Conservation (phyloP, 2,329 filamentous ascomycete genomes). For the Phaeophleospora eucalypticola region DNA sequence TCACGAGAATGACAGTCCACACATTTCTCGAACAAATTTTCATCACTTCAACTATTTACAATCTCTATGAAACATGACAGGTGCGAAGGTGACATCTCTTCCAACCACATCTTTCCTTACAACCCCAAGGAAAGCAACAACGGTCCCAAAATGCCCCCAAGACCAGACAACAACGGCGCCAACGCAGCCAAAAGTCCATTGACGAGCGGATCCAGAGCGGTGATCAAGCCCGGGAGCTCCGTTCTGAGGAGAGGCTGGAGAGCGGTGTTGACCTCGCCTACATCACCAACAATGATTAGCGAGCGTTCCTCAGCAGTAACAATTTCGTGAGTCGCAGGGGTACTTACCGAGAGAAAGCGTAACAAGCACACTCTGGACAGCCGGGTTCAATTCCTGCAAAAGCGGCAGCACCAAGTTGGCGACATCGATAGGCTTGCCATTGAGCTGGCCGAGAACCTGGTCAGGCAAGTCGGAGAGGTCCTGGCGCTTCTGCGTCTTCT, state of each 20-base stretch:
- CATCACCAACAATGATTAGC: too few relatives aligned
- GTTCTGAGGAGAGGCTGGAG: constrained; percentile 11
- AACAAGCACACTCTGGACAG: constrained; percentile 9
- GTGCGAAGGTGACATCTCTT: too few relatives aligned
- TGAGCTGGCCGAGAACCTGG: constrained; percentile 11
- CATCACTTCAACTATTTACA: too few relatives aligned
- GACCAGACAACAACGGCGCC: too few relatives aligned
- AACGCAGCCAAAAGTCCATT: constrained; percentile 6
- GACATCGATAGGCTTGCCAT: constrained; percentile 10
- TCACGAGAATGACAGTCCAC: too few relatives aligned
- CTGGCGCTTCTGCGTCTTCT: constrained; percentile 3
- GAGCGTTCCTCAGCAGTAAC: constrained; percentile 6
- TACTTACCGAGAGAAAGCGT: constrained; percentile 6
- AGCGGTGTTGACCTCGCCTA: constrained; percentile 6
- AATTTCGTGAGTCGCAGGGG: background rate
- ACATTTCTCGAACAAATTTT: too few relatives aligned
- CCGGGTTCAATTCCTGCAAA: constrained; percentile 10
- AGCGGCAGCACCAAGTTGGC: constrained; percentile 8
- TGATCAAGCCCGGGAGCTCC: constrained; percentile 8
- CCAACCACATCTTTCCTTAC: too few relatives aligned
- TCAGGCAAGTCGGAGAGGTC: constrained; percentile 2
- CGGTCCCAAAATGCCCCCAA: too few relatives aligned
- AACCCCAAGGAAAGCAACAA: too few relatives aligned
- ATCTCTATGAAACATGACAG: too few relatives aligned
- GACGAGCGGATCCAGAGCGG: constrained; percentile 4